Conservation (phyloP, 192 early-diverging fungal genomes). For the Polychytrium aggregatum region DNA sequence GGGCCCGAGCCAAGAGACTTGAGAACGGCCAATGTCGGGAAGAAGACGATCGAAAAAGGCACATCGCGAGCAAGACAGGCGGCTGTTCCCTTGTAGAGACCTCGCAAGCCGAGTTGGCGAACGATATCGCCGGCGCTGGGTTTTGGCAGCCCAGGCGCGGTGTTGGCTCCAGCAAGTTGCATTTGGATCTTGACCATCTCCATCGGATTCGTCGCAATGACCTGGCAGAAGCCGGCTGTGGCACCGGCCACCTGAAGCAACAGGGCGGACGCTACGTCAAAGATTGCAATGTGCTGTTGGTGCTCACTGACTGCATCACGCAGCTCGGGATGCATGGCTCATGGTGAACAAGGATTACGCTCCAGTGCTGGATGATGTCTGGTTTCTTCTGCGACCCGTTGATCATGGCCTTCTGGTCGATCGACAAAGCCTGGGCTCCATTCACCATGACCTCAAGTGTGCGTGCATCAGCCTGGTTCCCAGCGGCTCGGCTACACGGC, state of each 20-base stretch:
- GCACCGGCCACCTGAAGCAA: conserved; percentile 23
- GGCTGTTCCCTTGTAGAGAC: conserved; percentile 80
- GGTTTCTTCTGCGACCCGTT: too few species aligned
- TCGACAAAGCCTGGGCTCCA: too few species aligned
- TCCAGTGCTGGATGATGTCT: too few species aligned
- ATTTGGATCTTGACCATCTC: conserved; percentile 47
- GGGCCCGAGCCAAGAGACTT: conserved; percentile 22
- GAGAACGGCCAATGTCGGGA: conserved; percentile 30
- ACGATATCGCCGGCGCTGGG: conserved; percentile 10
- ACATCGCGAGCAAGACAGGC: conserved; percentile 85
- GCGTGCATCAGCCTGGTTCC: too few species aligned
- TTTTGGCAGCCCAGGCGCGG: neutral
- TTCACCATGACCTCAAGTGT: too few species aligned
- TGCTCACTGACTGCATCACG: too few species aligned
- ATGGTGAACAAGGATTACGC: too few species aligned
- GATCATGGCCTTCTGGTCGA: too few species aligned
- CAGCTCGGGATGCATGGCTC: too few species aligned
- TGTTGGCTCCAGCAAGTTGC: conserved; percentile 17
- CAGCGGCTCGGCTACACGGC: too few species aligned
- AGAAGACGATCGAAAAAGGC: conserved; percentile 53
- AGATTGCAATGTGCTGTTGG: too few species aligned
- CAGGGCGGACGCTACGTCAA: too few species aligned
- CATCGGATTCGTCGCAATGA: conserved; percentile 49
- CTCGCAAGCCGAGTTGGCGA: conserved; percentile 47
- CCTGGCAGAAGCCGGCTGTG: conserved; percentile 40